Base-by-base conservation (phyloP, 2,329 filamentous ascomycete genomes). In the Ophiosphaerella korrae region DNA sequence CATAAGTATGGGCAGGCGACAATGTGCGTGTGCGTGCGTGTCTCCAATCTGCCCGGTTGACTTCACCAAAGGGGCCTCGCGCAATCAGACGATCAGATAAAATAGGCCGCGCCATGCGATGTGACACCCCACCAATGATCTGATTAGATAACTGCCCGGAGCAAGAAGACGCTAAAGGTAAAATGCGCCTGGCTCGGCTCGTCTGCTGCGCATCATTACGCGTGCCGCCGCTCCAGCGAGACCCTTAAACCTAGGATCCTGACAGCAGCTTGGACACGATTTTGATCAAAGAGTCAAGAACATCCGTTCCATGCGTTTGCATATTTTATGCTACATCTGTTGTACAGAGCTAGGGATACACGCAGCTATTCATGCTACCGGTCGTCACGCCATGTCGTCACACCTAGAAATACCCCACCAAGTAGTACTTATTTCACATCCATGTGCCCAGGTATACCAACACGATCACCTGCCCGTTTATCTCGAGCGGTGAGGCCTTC, bases 401-500 rank as follows among this genome's bases (percentile, higher is more conserved):
- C 46, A 43, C 36, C 3, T 38, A 24, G 5, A 6, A 3, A n/a
- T 41, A 38, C 44, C 39, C 33, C 26, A 29, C 26, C 26, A 29
- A 29, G 26, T 11, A 29, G 26, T 29, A 41, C 46, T 62, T 51
- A 63, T 45, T 54, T 54, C 23, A 65, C 53, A 54, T 66, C 64
- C 57, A 70, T 63, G 59, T 71, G 67, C 33, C 64, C 66, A 26
- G 60, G 58, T 29, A 70, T 58, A 40, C 69, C 65, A 64, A 63
- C 68, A 51, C 66, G 65, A 40, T 55, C 57, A 39, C 62, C 58
- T 34, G 51, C 53, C 43, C 53, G 62, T 49, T 58, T 58, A 48
- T 58, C 60, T 49, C 62, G 62, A 50, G 64, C 64, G 52, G 65
- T 65, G 60, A 90, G 75, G 2, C 82, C 84, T 55, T 89, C 86